Conservation (phyloP, 495 filamentous ascomycete genomes). For the Lasiosphaeriaceae sp. region DNA sequence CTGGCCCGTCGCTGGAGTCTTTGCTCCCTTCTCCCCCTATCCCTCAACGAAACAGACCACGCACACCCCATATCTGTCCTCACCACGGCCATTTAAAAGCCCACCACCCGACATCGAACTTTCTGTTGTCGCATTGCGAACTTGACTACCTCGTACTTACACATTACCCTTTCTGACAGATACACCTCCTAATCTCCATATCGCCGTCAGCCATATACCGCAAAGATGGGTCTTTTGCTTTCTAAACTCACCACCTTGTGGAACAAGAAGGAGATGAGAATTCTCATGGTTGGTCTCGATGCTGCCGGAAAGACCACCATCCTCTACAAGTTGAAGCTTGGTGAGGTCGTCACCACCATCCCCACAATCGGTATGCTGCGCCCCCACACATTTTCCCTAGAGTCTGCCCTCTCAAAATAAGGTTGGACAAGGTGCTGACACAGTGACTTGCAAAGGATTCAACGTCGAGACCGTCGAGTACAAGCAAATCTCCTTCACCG, state of each 20-base stretch:
- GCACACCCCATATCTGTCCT: slow-evolving; percentile 9
- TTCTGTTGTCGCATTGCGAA: slow-evolving; percentile 2
- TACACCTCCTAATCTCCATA: slow-evolving; percentile 10
- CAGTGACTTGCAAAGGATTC: slow-evolving; percentile 63
- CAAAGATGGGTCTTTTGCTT: slow-evolving; percentile 31
- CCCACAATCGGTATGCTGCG: slow-evolving; percentile 90
- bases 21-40: not conserved
- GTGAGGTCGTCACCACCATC: slow-evolving; percentile 99
- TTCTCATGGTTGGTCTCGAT: slow-evolving; percentile 99
- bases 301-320: slow-evolving; percentile 99
- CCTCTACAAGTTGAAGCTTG: slow-evolving; percentile 99
- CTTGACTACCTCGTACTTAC: slow-evolving; percentile 10
- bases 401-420: not conserved
- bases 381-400: not conserved
- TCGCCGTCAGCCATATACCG: slow-evolving; percentile 15
- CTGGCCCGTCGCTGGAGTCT: slow-evolving; percentile 3
- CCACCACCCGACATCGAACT: slow-evolving; percentile 2
- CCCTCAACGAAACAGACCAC: not conserved
- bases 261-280: slow-evolving; percentile 99
- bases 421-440: slow-evolving; percentile 13
- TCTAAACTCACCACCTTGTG: slow-evolving; percentile 67
- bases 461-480: slow-evolving; percentile 99
- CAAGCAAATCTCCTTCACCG: slow-evolving; percentile 99
- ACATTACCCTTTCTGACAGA: slow-evolving; percentile 9
- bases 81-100: not conserved